Base-by-base conservation (phyloP, 2,329 filamentous ascomycete species). In the Alternaria arbusti region DNA sequence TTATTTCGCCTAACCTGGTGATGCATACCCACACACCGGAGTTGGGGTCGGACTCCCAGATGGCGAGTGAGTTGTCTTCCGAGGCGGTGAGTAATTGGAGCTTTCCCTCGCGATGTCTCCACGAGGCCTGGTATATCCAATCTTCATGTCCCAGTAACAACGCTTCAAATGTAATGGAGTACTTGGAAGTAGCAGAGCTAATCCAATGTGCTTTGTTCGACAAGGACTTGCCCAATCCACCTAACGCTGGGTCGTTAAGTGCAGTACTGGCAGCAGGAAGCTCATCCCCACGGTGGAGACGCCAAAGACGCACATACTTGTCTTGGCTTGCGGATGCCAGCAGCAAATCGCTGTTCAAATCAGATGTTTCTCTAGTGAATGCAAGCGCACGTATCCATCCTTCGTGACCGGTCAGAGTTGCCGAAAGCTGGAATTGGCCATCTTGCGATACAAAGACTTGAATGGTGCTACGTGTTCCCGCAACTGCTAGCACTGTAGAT, bases 281-380 rank as follows among this genome's bases (percentile, higher is more conserved):
- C 32, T 89, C 87, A 62, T 86, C 86, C 32, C 92, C 93, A 65
- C 87, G 84, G 67, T 92, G 91, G 36, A 99, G 82, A 61, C 94
- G 89, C 96, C 96, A 99, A 36, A 99, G 86, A 44, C 96, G 91
- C 63, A 98, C 90, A 74, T 98, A 99, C 81, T 97, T 97, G 80
- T 99, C 96, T 79, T 99, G 96, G 77, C 95, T 98, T 22, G 94
- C 94, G 11, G 95, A 98, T 1, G 95, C 93, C 20, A 99, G 86
- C 22, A 98, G 81, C 5, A 97, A 78, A 76, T 97, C 94, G 56
- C 87, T 87, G 0, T 82, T 79, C 1, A 80, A 69, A 22, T 82
- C 81, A 2, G 82, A 76, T 13, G 80, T 86, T 74, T 96, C 92
- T 63, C 83, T 83, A 1, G 88, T 87, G 70, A 99, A 96, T 66